Conservation (phyloP, 768 basidiomycete species). For the Kondoa subrosea region DNA sequence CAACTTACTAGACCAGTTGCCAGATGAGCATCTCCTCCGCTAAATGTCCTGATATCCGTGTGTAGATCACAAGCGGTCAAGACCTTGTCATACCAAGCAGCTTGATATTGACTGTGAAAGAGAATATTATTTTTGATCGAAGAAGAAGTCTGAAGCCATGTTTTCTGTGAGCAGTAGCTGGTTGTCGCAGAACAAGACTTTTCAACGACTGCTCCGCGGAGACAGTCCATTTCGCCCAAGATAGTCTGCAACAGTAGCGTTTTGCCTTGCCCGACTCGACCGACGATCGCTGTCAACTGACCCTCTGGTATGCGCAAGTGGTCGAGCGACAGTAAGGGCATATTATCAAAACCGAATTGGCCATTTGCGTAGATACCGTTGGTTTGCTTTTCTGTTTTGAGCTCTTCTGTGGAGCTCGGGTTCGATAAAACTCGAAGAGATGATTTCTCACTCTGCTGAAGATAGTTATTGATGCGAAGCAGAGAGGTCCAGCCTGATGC, state of each 20-base stretch:
- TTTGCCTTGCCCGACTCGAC: not conserved
- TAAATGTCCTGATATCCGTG: not conserved
- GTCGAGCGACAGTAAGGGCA: not conserved
- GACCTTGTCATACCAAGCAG: not conserved
- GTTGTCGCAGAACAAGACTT: not conserved
- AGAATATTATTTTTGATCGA: not conserved
- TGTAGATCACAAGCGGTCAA: not conserved
- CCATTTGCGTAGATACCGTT: not conserved
- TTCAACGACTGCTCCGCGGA: not conserved
- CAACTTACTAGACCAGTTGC: not conserved
- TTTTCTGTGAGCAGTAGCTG: not conserved
- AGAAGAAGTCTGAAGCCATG: not conserved
- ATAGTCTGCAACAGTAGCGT: not conserved
- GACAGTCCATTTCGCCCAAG: not conserved
- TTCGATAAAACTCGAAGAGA: not conserved
- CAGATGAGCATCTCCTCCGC: not conserved
- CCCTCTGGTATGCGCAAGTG: not conserved
- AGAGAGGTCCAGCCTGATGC: not conserved
- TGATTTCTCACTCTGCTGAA: not conserved
- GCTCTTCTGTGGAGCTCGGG: not conserved
- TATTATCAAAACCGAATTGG: not conserved
- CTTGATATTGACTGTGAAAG: not conserved
- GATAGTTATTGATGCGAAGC: not conserved
- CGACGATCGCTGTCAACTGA: not conserved
- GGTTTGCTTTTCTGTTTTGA: not conserved